These are phyloP conservation scores for Colletotrichum orbiculare DNA, from an alignment of 2,329 filamentous ascomycete species.

Conservation along the genomic window DNA sequence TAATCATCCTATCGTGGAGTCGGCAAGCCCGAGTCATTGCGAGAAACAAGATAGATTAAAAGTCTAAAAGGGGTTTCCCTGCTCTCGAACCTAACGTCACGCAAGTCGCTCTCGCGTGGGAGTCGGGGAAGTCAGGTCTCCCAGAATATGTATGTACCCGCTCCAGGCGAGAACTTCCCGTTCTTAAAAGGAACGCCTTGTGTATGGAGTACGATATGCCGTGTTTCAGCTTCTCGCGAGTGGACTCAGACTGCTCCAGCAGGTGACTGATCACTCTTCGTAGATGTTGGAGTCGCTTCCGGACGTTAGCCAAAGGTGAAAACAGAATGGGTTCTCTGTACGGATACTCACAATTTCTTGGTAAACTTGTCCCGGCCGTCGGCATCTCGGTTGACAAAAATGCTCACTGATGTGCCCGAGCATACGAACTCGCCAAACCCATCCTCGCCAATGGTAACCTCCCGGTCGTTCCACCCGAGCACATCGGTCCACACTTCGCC, in stretches of 20 bases:
- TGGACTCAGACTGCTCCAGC: background rate
- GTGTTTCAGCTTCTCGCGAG: background rate
- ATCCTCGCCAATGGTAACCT: constrained; percentile 69
- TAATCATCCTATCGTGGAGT: too few species aligned
- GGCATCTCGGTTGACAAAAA: constrained; percentile 69
- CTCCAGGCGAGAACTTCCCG: too few species aligned
- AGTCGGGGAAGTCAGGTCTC: too few species aligned
- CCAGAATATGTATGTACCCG: too few species aligned
- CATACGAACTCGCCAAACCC: constrained; percentile 71
- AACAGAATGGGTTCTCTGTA: too few species aligned
- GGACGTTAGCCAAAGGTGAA: constrained; percentile 5
- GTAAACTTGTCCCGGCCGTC: constrained; percentile 58
- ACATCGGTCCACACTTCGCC: constrained; percentile 75
- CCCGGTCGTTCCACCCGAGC: constrained; percentile 63
- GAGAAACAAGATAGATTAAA: too few species aligned
- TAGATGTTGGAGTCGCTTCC: constrained; percentile 44
- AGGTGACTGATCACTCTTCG: constrained; percentile 35
- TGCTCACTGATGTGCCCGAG: constrained; percentile 62
- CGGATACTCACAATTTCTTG: constrained; percentile 51
- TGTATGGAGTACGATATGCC: too few species aligned
- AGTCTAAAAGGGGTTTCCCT: too few species aligned
- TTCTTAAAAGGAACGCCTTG: too few species aligned
- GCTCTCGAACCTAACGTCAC: too few species aligned
- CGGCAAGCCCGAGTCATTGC: too few species aligned
- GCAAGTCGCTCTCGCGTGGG: too few species aligned